Conservation (phyloP, 345 rosid genomes). For the Microthlaspi erraticum region DNA sequence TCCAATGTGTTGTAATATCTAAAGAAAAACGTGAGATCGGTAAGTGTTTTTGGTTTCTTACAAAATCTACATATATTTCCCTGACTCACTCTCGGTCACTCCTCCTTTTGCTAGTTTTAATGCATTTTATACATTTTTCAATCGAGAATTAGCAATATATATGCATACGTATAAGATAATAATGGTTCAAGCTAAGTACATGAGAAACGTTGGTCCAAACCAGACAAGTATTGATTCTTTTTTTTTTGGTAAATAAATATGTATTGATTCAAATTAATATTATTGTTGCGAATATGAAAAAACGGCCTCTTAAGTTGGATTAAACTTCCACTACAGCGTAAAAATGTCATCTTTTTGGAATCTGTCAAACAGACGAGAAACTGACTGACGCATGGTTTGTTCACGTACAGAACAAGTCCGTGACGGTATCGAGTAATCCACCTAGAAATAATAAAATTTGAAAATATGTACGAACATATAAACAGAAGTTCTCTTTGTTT, state of each 20-base stretch:
- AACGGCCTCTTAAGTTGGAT: background rate
- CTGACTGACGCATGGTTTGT: slow-evolving; percentile 24
- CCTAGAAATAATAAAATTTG: background rate
- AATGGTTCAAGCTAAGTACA: too few species aligned
- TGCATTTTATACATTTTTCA: background rate
- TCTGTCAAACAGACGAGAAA: background rate
- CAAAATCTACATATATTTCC: slow-evolving; percentile 20
- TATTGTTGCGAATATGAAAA: background rate
- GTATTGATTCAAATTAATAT: too few species aligned
- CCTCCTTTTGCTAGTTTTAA: slow-evolving; percentile 22
- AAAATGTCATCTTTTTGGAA: background rate
- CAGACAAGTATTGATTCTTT: background rate
- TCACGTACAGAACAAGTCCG: slow-evolving; percentile 18
- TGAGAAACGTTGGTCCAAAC: background rate
- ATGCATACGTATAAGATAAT: background rate
- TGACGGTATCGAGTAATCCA: slow-evolving; percentile 3
- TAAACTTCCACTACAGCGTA: too few species aligned
- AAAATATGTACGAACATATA: slow-evolving; percentile 29
- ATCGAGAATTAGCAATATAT: background rate
- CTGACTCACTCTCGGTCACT: slow-evolving; percentile 9
- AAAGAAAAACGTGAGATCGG: slow-evolving; percentile 26
- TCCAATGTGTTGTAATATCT: slow-evolving; percentile 38
- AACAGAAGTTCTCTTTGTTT: slow-evolving; percentile 7
- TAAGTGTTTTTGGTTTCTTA: background rate
- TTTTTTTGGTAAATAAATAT: too few species aligned